phyloP scores from a whole-genome alignment of 352 stramenopile genomes.

The Phytophthora capsici region DNA sequence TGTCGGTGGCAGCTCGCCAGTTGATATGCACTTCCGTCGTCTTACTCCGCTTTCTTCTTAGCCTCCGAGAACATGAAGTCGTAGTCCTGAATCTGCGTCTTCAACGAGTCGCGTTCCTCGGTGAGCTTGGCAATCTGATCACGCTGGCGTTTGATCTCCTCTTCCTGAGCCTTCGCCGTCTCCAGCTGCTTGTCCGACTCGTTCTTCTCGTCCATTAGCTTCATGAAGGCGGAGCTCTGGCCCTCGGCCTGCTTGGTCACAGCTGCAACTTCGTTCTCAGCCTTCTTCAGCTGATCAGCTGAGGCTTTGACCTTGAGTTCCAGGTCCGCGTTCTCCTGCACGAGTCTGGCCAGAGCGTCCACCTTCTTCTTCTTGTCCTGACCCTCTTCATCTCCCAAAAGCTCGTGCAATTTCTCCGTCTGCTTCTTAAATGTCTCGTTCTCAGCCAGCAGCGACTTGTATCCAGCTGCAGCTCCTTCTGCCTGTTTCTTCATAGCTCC shows the following conservation, averaged over 20 bases:
- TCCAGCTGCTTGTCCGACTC: constrained; percentile 60
- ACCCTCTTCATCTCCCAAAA: constrained; percentile 46
- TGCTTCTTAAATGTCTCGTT: constrained; percentile 74
- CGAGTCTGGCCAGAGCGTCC: constrained; percentile 55
- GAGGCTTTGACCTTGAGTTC: constrained; percentile 45
- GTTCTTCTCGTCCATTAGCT: constrained; percentile 82
- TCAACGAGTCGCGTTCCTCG: constrained; percentile 72
- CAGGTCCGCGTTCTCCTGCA: constrained; percentile 70
- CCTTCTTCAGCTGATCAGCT: constrained; percentile 50
- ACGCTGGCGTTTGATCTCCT: constrained; percentile 50
- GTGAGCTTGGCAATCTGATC: constrained; percentile 59
- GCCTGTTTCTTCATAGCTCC: constrained; percentile 82
- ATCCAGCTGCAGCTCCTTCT: constrained; percentile 64
- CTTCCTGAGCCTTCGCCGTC: constrained; percentile 46
- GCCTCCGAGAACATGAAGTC: constrained; percentile 91
- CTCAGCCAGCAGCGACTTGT: constrained; percentile 73
- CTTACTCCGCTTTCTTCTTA: constrained; percentile 87
- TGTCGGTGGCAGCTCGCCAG: not conserved
- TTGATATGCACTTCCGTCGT: constrained; percentile 2
- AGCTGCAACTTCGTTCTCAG: constrained; percentile 51
- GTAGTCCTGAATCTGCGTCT: constrained; percentile 87
- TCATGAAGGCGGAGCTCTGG: constrained; percentile 83
- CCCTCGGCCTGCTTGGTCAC: constrained; percentile 84
- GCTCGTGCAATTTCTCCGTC: constrained; percentile 65
- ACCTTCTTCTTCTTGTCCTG: constrained; percentile 53